Base-by-base conservation (phyloP, 441 rosid genomes). In the Bruguiera hainesii region DNA sequence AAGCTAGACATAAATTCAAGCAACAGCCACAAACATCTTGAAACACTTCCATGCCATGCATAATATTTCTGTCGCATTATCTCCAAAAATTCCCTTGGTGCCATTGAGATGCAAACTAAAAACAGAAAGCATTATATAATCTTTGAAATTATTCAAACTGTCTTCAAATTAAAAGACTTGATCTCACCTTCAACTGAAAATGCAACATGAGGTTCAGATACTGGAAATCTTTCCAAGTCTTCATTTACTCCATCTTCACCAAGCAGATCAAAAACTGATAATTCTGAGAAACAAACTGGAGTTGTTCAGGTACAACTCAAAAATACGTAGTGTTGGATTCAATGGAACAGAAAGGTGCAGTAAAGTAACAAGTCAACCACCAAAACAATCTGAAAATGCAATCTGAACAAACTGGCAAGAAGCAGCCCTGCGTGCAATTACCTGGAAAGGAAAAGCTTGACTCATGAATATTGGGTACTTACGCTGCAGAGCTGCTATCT, bases 171-270 rank as follows among this genome's bases (percentile, higher is more conserved):
- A 23, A n/a, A 35, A 5, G 60, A 33, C 30, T 61, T 58, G 69
- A 56, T 28, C 69, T 63, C 85, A 93, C 98, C 98, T 78, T 87
- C 86, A 60, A 90, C 82, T 80, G 98, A 88, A 79, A 93, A 88
- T 57, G 97, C 92, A 77, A 83, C 87, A 74, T 93, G 92, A 71
- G 85, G 76, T 77, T 93, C 98, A 70, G 68, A 74, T 58, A 68
- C 78, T 64, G 82, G 80, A 79, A 62, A 61, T 64, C 62, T 72
- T 68, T 78, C 82, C 42, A 72, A 71, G 63, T 67, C 59, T 77
- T 46, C 76, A 71, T 76, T 79, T 52, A 80, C 58, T 58, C 74
- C 84, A 77, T 83, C 90, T 75, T 85, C 90, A 72, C 73, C 84
- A 70, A 93, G 83, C 86, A 93, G 77, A 76, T 87, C 93, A 74